Evolutionary conservation across 345 rosid genomes (phyloP), one percentile per base, ranked within the genome.

Genomic region (Clausena lansium): DNA sequence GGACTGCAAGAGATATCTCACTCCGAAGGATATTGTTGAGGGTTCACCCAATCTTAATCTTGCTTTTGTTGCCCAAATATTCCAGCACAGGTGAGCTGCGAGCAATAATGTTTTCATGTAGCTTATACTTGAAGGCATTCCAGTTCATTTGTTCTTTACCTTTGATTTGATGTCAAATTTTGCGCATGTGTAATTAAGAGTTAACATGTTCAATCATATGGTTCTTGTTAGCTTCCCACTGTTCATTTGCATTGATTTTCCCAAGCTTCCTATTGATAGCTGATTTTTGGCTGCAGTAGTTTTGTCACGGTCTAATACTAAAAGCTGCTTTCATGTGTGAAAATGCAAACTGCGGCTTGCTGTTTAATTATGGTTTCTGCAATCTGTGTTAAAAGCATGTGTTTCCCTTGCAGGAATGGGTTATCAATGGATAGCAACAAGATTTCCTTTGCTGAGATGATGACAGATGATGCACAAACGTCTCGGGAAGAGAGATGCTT

Each of bases 401-500:
- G 28, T 76, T 81, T 68, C 74, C 77, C 74, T 80, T 84, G 81
- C 91, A 92, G 99, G 91, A 96, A 94, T 87, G 99, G 98, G 60
- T 84, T 96, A 79, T 74, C 95, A 6, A 83, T 67, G 62, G 97
- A 92, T 68, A 90, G 62, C 86, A 78, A 78, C 66, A 96, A 92
- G 80, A 74, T 86, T 50, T 84, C 97, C 68, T 92, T 87, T 74
- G 95, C 99, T 70, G 99, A 94, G 85, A 96, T 96, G 99, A 94
- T 96, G 98, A 91, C 94, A 8, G 99, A 96, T 83, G 99, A 96
- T 85, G 88, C 80, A 20, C 84, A 96, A 85, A 94, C 99, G 77
- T 96, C 99, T 70, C 86, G 95, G 38, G 99, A 94, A 85, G 99
- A 94, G 88, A 89, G 98, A 86, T 96, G 99, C 86, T 96, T 94